Conservation (phyloP, 1,284 basidiomycete genomes). For the Anthracocystis setariae region DNA sequence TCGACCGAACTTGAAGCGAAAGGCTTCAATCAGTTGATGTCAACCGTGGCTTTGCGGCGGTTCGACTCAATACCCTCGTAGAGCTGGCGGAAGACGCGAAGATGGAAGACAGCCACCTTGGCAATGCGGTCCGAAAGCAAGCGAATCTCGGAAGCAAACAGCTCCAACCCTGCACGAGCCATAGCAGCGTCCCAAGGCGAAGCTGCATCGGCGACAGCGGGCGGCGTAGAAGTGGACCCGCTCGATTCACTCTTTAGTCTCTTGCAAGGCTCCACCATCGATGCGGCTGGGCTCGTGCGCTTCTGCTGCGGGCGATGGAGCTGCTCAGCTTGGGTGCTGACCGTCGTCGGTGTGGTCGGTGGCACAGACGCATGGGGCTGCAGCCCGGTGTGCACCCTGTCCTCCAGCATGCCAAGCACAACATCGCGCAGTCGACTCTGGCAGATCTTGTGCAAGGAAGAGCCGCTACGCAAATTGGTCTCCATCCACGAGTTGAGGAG, state of each 20-base stretch:
- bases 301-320: constrained; percentile 8
- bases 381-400: constrained; percentile 24
- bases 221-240: neutral
- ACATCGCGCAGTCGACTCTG: constrained; percentile 49
- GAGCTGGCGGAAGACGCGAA: constrained; percentile 53
- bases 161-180: constrained; percentile 51
- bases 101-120: constrained; percentile 57
- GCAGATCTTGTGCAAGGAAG: constrained; percentile 55
- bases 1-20: too few relatives aligned
- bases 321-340: constrained; percentile 1
- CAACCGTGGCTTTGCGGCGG: constrained; percentile 9
- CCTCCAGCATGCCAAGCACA: constrained; percentile 43
- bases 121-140: constrained; percentile 53
- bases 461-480: constrained; percentile 44
- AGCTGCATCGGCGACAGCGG: neutral
- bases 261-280: constrained; percentile 13
- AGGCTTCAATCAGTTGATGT: constrained; percentile 1
- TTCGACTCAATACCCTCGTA: constrained; percentile 45
- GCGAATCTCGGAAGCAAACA: constrained; percentile 51
- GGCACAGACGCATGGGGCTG: constrained; percentile 5
- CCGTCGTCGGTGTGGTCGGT: neutral
- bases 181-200: constrained; percentile 35
- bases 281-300: constrained; percentile 7
- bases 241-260: constrained; percentile 13
- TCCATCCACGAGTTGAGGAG: constrained; percentile 59